Conservation (phyloP, 352 stramenopile species). For the Albugo candida region DNA sequence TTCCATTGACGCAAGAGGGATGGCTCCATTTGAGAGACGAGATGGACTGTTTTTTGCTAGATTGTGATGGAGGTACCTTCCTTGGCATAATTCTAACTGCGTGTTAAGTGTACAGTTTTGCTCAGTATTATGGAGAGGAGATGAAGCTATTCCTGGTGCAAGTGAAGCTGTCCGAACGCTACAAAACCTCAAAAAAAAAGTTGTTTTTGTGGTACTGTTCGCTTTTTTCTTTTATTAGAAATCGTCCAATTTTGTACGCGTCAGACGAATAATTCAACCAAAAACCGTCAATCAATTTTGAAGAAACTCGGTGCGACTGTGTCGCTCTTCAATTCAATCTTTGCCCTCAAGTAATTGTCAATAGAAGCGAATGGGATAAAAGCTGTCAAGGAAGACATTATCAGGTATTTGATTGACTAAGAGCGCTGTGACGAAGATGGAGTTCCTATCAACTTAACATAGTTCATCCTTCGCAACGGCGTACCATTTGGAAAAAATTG, state of each 20-base stretch:
- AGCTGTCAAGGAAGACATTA: conserved; percentile 44
- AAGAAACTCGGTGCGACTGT: conserved; percentile 39
- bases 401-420: conserved; percentile 24
- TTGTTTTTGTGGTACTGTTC: conserved; percentile 56
- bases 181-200: conserved; percentile 53
- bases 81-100: background rate
- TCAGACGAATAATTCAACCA: conserved; percentile 77
- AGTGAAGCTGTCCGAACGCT: conserved; percentile 40
- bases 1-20: too few species aligned
- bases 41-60: conserved; percentile 57
- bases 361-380: conserved; percentile 57
- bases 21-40: conserved; percentile 39
- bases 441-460: background rate
- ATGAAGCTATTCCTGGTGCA: conserved; percentile 37
- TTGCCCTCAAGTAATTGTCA: background rate
- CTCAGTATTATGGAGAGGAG: conserved; percentile 45
- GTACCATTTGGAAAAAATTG: conserved; percentile 56
- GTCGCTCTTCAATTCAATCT: background rate
- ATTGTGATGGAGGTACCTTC: conserved; percentile 56
- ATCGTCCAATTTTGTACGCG: background rate
- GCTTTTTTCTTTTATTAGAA: background rate
- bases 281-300: conserved; percentile 57
- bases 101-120: background rate
- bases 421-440: background rate
- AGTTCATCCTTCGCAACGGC: conserved; percentile 69